Percentiles rank a stretch among this genome's conserved stretches.
Evolutionary conservation across 768 basidiomycete genomes (phyloP).

Genomic region (Lactarius pseudohatsudake): DNA sequence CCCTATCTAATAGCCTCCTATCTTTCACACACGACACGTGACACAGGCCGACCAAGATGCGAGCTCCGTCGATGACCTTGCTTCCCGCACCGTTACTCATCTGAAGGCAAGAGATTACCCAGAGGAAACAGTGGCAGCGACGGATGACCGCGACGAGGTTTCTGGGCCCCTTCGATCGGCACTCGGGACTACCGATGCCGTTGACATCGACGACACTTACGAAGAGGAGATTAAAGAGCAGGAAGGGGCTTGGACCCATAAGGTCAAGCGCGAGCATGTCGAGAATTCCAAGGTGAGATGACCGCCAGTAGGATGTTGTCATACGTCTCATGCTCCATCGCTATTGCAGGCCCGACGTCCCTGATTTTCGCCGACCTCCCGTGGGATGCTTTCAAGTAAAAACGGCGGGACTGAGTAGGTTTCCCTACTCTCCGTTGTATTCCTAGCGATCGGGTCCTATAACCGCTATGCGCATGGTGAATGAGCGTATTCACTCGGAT

Average conservation of each 20-base stretch:
- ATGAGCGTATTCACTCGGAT: constrained; percentile 17
- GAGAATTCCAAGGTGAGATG: constrained; percentile 16
- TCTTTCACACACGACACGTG: not conserved
- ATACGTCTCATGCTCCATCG: not conserved
- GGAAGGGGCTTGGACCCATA: constrained; percentile 28
- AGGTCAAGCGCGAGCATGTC: constrained; percentile 21
- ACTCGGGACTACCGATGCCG: constrained; percentile 5
- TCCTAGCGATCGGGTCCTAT: not conserved
- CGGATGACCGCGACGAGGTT: constrained; percentile 28
- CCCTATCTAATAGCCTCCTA: not conserved
- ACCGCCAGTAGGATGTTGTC: not conserved
- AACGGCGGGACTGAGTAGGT: not conserved
- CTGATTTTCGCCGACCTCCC: not conserved
- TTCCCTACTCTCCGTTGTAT: not conserved
- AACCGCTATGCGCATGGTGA: not conserved
- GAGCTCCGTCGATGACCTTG: constrained; percentile 17
- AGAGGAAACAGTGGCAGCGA: constrained; percentile 17
- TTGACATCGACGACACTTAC: constrained; percentile 25
- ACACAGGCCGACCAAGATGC: constrained; percentile 25
- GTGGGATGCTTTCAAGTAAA: not conserved
- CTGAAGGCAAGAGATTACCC: constrained; percentile 14
- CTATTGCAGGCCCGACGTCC: not conserved
- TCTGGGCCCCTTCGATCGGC: constrained; percentile 26
- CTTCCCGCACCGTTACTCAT: constrained; percentile 23
- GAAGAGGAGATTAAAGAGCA: constrained; percentile 29